Evolutionary conservation across 2,329 filamentous ascomycete species (phyloP), one percentile per base, ranked within the genome.

Genomic region (Nemania sp.): DNA sequence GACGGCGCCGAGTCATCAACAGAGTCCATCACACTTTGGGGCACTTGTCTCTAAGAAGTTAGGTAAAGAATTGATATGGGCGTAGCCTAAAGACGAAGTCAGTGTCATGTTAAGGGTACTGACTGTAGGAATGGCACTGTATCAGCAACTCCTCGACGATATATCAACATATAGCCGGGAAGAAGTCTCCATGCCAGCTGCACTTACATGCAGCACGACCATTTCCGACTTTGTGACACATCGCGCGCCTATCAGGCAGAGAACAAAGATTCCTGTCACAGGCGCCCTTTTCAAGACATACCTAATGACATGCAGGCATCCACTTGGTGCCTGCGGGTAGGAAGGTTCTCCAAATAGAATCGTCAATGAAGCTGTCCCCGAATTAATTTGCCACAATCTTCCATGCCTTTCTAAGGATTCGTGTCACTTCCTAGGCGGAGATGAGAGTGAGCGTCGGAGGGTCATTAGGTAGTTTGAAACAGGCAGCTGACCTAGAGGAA

Each of bases 401-500:
- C 59, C 59, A 61, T 57, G 26, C 34, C 59, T 45, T 61, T 61
- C 59, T 57, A 20, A 50, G 36, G 54, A 54, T 48, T 47, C 45
- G 52, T 56, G 53, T 59, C 48, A 54, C 47, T 51, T 51, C 15
- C 28, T 15, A 26, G 34, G 46, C 46, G 52, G 52, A 48, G 52
- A 52, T 39, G 19, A 37, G n/a, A 24, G 28, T n/a, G n/a, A n/a
- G n/a, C n/a, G n/a, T n/a, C n/a, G n/a, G n/a, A n/a, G n/a, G n/a
- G n/a, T n/a, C n/a, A n/a, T n/a, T n/a, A n/a, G n/a, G n/a, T n/a
- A n/a, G n/a, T n/a, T n/a, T n/a, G n/a, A n/a, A n/a, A n/a, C n/a
- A n/a, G n/a, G n/a, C n/a, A n/a, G n/a, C n/a, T n/a, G n/a, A n/a
- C n/a, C n/a, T n/a, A n/a, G n/a, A n/a, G n/a, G n/a, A n/a, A n/a